Evolutionary conservation across 768 basidiomycete genomes (phyloP), one percentile per base, ranked within the genome.

Genomic region (Hebeloma cylindrosporum): DNA sequence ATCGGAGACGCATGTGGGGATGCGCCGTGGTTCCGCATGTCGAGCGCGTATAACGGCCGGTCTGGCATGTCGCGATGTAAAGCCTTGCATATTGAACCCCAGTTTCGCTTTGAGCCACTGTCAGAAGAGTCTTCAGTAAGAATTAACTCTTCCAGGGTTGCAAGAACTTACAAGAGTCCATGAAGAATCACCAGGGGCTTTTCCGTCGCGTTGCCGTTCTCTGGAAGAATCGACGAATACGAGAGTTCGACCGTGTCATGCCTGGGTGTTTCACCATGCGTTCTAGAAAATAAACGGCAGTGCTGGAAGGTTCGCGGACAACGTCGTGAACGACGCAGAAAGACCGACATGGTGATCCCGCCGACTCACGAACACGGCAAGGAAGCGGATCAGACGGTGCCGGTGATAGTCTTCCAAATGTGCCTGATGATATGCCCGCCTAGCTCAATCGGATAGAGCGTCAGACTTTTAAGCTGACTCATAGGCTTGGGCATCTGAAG

Each of bases 31-130:
- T 95, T 96, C n/a, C 93, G 74, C 17, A 95, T 71, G 63, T 96
- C 92, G 29, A 95, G 64, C 2, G 84, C 71, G 56, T 91, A 93
- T 14, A 95, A 74, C 2, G 87, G 82, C 45, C 82, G 71, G 2
- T 73, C 63, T 1, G 90, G 70, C 39, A 65, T 53, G 38, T 81
- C 78, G 23, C 73, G 69, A n/a, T 77, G 70, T 48, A 96, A 82
- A 0, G 81, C 79, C 54, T 88, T 90, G 5, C 87, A 78, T 4
- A 95, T 71, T 0, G 88, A 88, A 4, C 77, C 69, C 90, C 91
- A 96, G 60, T 95, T 95, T 47, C 92, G 79, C 60, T 93, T 93
- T 28, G 85, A 90, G 0, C 91, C 92, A 53, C 89, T 93, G n/a
- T n/a, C n/a, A n/a, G 54, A 20, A 34, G 27, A 29, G 16, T 43